These are phyloP conservation scores for Dryas drummondii DNA, from an alignment of 306 rosid species.

Conservation along the genomic window DNA sequence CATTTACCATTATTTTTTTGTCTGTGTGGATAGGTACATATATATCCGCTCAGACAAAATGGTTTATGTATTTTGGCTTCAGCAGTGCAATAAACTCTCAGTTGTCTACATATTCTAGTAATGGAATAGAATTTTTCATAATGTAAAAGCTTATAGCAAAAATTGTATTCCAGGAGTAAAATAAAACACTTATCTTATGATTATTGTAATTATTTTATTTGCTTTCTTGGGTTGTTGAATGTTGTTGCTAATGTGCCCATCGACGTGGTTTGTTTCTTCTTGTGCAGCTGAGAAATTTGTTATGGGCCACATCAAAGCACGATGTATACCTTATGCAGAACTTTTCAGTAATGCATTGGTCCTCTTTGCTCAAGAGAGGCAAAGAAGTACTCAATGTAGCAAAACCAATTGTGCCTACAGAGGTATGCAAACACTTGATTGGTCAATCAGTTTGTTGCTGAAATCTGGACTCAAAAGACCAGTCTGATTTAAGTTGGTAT, in stretches of 20 bases:
- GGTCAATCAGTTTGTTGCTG: background rate
- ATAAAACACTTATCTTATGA: background rate
- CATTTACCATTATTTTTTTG: background rate
- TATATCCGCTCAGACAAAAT: background rate
- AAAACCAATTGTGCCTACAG: constrained; percentile 63
- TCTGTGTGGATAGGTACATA: background rate
- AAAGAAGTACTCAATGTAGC: constrained; percentile 80
- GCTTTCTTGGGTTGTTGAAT: constrained; percentile 5
- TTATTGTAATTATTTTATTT: background rate
- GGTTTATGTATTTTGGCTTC: background rate
- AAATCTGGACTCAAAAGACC: background rate
- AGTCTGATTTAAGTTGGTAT: constrained; percentile 13
- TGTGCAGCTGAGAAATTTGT: constrained; percentile 79
- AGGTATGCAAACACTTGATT: constrained; percentile 45
- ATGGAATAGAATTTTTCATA: background rate
- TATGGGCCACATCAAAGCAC: constrained; percentile 96
- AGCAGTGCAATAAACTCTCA: background rate
- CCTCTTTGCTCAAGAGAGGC: constrained; percentile 60
- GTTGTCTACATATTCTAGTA: background rate
- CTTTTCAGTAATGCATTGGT: constrained; percentile 93
- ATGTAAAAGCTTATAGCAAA: background rate
- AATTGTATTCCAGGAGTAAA: background rate
- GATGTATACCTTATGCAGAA: constrained; percentile 94
- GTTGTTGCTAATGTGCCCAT: constrained; percentile 29
- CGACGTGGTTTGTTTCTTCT: constrained; percentile 21